A percentile compares a stretch with the other conserved stretches of the same genome.
Conservation (phyloP, 2,329 filamentous ascomycete genomes). For the Clonostachys rhizophaga region DNA sequence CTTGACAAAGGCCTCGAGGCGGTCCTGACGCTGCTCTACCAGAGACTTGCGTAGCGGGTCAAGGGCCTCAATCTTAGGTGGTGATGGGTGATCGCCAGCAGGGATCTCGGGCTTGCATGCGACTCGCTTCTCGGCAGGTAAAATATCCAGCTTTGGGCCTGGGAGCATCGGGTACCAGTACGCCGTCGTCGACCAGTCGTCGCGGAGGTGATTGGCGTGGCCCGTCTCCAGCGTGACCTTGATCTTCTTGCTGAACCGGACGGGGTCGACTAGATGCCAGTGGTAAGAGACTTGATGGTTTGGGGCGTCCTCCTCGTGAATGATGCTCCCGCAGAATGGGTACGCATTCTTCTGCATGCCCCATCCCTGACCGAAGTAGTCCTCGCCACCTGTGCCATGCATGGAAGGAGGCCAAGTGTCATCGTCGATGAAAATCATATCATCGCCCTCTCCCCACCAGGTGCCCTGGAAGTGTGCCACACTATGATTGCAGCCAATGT, state of each 20-base stretch:
- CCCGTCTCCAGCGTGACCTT: conserved; percentile 17
- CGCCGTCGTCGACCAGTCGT: conserved; percentile 22
- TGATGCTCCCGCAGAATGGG: conserved; percentile 22
- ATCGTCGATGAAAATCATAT: conserved; percentile 27
- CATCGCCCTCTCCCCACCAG: conserved; percentile 26
- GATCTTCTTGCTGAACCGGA: conserved; percentile 21
- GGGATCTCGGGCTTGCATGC: not conserved
- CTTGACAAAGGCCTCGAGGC: conserved; percentile 12
- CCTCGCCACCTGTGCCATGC: conserved; percentile 24
- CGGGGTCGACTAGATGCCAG: conserved; percentile 23
- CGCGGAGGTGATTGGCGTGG: conserved; percentile 21
- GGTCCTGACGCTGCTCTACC: conserved; percentile 8
- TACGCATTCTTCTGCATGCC: conserved; percentile 27
- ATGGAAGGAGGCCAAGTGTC: conserved; percentile 24
- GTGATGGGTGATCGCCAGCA: not conserved
- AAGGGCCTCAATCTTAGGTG: not conserved
- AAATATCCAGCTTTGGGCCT: conserved; percentile 17
- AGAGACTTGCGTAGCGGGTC: not conserved
- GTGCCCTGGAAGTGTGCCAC: conserved; percentile 22
- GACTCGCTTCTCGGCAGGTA: conserved; percentile 13
- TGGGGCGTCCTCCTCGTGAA: conserved; percentile 23
- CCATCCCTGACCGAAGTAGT: conserved; percentile 25
- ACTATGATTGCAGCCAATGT: conserved; percentile 24
- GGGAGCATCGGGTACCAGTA: conserved; percentile 25
- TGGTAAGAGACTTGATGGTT: conserved; percentile 22